Percentiles rank a stretch among this genome's conserved stretches.
phyloP scores from a whole-genome alignment of 2,329 filamentous ascomycete species.

The Pezicula radicicola region DNA sequence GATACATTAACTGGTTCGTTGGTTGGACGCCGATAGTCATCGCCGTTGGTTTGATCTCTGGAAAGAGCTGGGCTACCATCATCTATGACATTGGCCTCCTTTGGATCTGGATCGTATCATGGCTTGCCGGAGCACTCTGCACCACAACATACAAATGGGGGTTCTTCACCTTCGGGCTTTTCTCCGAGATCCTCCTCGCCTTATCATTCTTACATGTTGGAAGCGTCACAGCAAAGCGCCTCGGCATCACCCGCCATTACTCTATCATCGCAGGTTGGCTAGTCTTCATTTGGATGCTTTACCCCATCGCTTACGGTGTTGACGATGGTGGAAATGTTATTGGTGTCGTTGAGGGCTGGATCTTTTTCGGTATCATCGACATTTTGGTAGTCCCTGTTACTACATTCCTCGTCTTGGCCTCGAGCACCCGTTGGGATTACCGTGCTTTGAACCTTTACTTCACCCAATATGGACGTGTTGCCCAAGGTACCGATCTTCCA shows the following conservation, averaged over 20 bases:
- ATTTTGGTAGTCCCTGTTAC: slow-evolving; percentile 56
- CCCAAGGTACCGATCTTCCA: slow-evolving; percentile 9
- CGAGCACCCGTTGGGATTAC: slow-evolving; percentile 16
- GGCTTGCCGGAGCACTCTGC: slow-evolving; percentile 62
- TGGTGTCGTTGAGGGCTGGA: slow-evolving; percentile 58
- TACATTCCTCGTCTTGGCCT: slow-evolving; percentile 7
- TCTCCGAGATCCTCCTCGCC: slow-evolving; percentile 55
- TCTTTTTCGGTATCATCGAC: slow-evolving; percentile 67
- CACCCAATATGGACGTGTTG: slow-evolving; percentile 24
- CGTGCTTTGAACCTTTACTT: slow-evolving; percentile 21
- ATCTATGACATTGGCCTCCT: slow-evolving; percentile 58
- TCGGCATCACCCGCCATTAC: slow-evolving; percentile 54
- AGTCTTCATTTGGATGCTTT: slow-evolving; percentile 58
- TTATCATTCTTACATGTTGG: slow-evolving; percentile 56
- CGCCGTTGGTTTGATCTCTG: slow-evolving; percentile 60
- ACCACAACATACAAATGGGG: slow-evolving; percentile 64
- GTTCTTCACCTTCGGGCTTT: slow-evolving; percentile 55
- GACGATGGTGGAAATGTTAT: slow-evolving; percentile 64
- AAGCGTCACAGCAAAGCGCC: slow-evolving; percentile 48
- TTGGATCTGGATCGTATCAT: slow-evolving; percentile 62
- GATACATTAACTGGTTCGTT: slow-evolving; percentile 61
- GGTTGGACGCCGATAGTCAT: slow-evolving; percentile 50
- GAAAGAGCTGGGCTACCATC: slow-evolving; percentile 61
- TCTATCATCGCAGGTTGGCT: slow-evolving; percentile 53
- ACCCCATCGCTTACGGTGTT: slow-evolving; percentile 63